phyloP scores from a whole-genome alignment of 1,284 basidiomycete species.

The Microstroma glucosiphilum region DNA sequence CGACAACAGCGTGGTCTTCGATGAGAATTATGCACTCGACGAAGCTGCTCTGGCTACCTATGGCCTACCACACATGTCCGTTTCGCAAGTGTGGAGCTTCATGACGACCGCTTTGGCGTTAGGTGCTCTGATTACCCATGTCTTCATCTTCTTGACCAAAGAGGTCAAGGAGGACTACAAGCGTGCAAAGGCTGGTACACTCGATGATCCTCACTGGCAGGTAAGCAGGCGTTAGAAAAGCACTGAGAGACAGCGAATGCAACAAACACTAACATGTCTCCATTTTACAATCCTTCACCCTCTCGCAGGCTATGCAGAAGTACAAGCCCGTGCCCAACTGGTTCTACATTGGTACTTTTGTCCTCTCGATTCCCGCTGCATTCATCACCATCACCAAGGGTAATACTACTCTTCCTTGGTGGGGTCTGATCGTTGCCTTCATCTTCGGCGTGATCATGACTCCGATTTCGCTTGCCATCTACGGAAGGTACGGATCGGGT shows the following conservation, averaged over 20 bases:
- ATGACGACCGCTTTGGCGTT: slow-evolving; percentile 51
- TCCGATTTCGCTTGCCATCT: slow-evolving; percentile 22
- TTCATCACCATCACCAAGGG: slow-evolving; percentile 25
- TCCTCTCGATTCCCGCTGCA: slow-evolving; percentile 20
- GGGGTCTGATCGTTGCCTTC: slow-evolving; percentile 20
- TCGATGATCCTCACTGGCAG: slow-evolving; percentile 8
- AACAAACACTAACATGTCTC: too few species aligned
- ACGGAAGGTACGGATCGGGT: slow-evolving; percentile 9
- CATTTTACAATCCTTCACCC: slow-evolving; percentile 47
- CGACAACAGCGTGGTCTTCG: slow-evolving; percentile 54
- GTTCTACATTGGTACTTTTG: slow-evolving; percentile 36
- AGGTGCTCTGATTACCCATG: slow-evolving; percentile 61
- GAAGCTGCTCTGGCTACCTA: slow-evolving; percentile 27
- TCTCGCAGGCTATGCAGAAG: slow-evolving; percentile 52
- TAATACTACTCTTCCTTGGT: slow-evolving; percentile 28
- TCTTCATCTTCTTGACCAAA: slow-evolving; percentile 54
- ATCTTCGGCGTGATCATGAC: slow-evolving; percentile 20
- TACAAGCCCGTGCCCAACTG: slow-evolving; percentile 44
- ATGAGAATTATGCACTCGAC: slow-evolving; percentile 20
- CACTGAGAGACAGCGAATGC: too few species aligned
- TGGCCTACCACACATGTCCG: slow-evolving; percentile 39
- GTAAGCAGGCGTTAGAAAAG: too few species aligned
- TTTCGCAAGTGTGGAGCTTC: slow-evolving; percentile 60
- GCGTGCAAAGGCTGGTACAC: not conserved
- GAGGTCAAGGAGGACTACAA: not conserved